Evolutionary conservation across 1,139 yeast species (phyloP), one percentile per base, ranked within the genome.

Genomic region (Blastobotrys buckinghamii): DNA sequence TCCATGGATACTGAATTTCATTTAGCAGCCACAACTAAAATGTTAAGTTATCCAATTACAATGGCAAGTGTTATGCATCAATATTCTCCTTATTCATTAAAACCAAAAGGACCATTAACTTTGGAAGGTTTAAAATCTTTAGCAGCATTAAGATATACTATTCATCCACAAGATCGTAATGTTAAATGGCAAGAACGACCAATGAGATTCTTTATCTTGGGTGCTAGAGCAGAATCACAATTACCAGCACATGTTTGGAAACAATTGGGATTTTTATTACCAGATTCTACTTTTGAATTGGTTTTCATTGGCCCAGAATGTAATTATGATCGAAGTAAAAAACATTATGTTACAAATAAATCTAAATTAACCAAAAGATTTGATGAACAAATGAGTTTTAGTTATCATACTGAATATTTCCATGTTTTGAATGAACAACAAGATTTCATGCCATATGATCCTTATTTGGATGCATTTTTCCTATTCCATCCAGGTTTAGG

Each of bases 1-100:
- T 90, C 97, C 6, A 90, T 92, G 97, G 96, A 92, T 67, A 86
- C 96, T 12, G 97, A 90, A 66, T 92, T 87, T 71, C 95, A 90
- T 67, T 73, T 90, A 63, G 97, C 98, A 0, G 95, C 95, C 1
- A 92, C 90, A 34, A 88, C 97, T 26, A 92, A 94, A 66, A 86
- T 92, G 76, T 76, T 92, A 63, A 85, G 95, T 44, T 92, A 89
- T 67, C 98, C 98, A 39, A 71, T 88, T 52, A 89, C 98, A 6
- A 83, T 92, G 51, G 96, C 88, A 12, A 79, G 95, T 1, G 68
- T 88, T 22, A 69, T 92, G 60, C 94, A 90, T 67, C 84, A 84
- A 64, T 84, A 75, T 64, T 84, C 96, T 1, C 97, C 98, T 2
- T 90, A 89, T 66, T 73, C 77, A 27, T 70, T 84, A 57, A 76